A percentile compares a stretch with the other conserved stretches of the same genome.
Conservation (phyloP, 257 asterid species). For the Rehmannia glutinosa region DNA sequence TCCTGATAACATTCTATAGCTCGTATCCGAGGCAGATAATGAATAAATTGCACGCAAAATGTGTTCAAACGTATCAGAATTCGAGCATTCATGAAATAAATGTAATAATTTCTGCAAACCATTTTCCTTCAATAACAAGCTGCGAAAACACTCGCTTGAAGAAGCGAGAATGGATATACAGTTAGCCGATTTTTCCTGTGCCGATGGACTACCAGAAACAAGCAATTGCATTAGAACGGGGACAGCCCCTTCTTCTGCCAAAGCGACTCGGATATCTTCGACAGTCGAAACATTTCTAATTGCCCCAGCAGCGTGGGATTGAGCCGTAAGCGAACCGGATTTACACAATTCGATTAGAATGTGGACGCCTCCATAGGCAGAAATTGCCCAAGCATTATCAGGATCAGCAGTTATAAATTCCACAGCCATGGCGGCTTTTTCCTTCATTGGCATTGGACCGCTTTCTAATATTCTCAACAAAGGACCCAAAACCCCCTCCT, state of each 20-base stretch:
- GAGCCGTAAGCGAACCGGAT: conserved; percentile 69
- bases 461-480: conserved; percentile 61
- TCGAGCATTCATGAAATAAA: conserved; percentile 53
- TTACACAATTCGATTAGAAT: conserved; percentile 61
- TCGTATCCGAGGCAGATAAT: conserved; percentile 58
- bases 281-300: conserved; percentile 56
- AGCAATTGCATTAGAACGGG: conserved; percentile 66
- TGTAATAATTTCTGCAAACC: conserved; percentile 63
- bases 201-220: conserved; percentile 48
- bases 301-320: conserved; percentile 71
- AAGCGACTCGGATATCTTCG: conserved; percentile 62
- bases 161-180: conserved; percentile 77
- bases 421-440: conserved; percentile 75
- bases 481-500: conserved; percentile 91
- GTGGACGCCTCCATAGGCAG: conserved; percentile 81
- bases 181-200: conserved; percentile 72
- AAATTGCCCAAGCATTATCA: conserved; percentile 88
- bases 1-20: conserved; percentile 57
- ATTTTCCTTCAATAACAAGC: conserved; percentile 53
- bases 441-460: conserved; percentile 60
- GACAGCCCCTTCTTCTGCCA: conserved; percentile 80
- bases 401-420: conserved; percentile 70
- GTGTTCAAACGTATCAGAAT: conserved; percentile 64
- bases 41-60: conserved; percentile 71
- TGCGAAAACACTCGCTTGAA: conserved; percentile 52